Evolutionary conservation across 2,329 filamentous ascomycete genomes (phyloP), one percentile per base, ranked within the genome.

Genomic region (Phaeophleospora eucalypticola): DNA sequence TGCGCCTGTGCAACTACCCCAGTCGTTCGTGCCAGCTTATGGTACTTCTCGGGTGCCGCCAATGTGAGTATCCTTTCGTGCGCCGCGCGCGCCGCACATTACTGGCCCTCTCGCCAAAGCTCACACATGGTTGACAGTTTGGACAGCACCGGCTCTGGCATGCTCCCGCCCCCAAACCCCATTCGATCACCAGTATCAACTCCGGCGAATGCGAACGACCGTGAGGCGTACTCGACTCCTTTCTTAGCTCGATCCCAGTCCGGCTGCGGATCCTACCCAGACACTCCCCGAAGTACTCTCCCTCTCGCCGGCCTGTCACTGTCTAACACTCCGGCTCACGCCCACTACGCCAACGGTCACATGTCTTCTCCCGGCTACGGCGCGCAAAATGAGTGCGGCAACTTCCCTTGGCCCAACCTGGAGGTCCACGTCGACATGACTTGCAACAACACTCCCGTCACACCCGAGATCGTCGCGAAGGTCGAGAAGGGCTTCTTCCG

Each of bases 401-500:
- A 66, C 20, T 74, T 74, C 24, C 73, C 73, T 3, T 76, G 74
- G 62, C 66, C 69, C 27, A 51, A 63, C 15, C 69, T 74, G 29
- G 68, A 74, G 44, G 74, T 73, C 32, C 71, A 83, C 43, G 80
- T 80, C 34, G 77, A 76, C n/a, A 76, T 89, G 45, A 75, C 77
- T 46, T 84, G 83, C 58, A 72, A 87, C 39, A 71, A 73, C 2
- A 62, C 69, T 2, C 71, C 74, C 1, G 76, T 93, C 55, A 83
- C 82, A 53, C 77, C 86, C 16, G 84, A 87, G 12, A 87, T 95
- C 53, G 77, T 83, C 21, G 87, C 87, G 29, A 84, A 82, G 59
- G 89, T 95, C 49, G 87, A 94, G 65, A 94, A 95, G 60, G 89
- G 89, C 0, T 94, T 95, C 69, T 95, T 95, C 64, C 73, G 83